These are phyloP conservation scores for Xylariaceae sp. DNA, from an alignment of 2,329 filamentous ascomycete species.

Conservation along the genomic window DNA sequence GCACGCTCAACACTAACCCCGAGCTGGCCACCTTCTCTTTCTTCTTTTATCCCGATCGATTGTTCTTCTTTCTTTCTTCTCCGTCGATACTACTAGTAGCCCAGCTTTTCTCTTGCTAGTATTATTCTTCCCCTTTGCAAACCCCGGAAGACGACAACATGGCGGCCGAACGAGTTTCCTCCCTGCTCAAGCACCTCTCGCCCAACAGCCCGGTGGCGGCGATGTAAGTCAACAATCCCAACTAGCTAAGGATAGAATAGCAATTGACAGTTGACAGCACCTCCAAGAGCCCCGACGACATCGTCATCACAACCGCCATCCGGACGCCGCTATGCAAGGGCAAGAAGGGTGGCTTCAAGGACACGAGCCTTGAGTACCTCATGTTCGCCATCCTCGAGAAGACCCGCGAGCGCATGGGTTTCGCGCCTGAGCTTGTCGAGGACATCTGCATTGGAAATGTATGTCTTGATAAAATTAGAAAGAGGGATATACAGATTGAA, in stretches of 20 bases:
- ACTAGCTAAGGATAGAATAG: not conserved
- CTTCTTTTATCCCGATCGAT: not conserved
- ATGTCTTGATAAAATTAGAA: constrained; percentile 29
- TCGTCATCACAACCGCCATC: constrained; percentile 90
- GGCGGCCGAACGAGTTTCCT: constrained; percentile 80
- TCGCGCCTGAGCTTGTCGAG: constrained; percentile 77
- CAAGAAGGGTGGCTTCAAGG: constrained; percentile 90
- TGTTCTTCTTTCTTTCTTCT: not conserved
- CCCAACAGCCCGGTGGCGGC: constrained; percentile 65
- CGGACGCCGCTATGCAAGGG: constrained; percentile 87
- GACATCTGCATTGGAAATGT: constrained; percentile 93
- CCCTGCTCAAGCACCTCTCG: constrained; percentile 80
- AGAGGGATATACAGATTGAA: no score
- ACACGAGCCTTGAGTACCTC: constrained; percentile 83
- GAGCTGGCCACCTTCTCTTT: not conserved
- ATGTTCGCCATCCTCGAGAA: constrained; percentile 78
- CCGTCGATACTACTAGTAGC: not conserved
- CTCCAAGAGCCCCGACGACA: constrained; percentile 88
- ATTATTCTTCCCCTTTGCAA: no score
- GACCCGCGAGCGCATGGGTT: constrained; percentile 62
- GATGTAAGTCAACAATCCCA: constrained; percentile 56
- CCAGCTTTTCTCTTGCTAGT: not conserved
- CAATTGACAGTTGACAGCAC: constrained; percentile 49
- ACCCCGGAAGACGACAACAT: constrained; percentile 44
- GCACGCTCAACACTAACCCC: not conserved